Evolutionary conservation across 1,139 yeast genomes (phyloP).

Genomic region (Debaryomyces sp.): DNA sequence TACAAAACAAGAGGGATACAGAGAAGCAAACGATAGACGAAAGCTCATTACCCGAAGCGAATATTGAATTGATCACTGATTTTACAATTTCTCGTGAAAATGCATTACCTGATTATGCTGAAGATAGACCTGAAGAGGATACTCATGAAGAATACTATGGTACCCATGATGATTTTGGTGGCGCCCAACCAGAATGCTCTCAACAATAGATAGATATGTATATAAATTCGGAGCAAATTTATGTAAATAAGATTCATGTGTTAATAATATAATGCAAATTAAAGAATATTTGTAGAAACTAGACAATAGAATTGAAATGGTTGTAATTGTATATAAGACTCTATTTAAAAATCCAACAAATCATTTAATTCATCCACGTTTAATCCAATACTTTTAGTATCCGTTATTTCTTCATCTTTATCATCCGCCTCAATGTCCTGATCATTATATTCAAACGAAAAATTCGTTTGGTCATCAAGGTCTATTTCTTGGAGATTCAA

Average conservation of each 20-base stretch:
- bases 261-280: constrained; percentile 14
- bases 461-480: constrained; percentile 9
- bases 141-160: constrained; percentile 13
- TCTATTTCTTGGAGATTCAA: constrained; percentile 24
- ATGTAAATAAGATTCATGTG: constrained; percentile 17
- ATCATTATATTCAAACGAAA: constrained; percentile 19
- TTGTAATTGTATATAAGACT: neutral
- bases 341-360: constrained; percentile 34
- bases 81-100: constrained; percentile 33
- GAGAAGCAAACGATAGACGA: constrained; percentile 27
- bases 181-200: constrained; percentile 42
- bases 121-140: constrained; percentile 24
- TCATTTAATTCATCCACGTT: constrained; percentile 37
- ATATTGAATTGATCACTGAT: constrained; percentile 45
- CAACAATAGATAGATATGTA: constrained; percentile 32
- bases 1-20: constrained; percentile 25
- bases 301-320: constrained; percentile 10
- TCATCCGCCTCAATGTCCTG: constrained; percentile 13
- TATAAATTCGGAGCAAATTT: constrained; percentile 7
- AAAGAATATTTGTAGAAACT: constrained; percentile 7
- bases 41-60: constrained; percentile 36
- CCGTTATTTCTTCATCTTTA: constrained; percentile 8
- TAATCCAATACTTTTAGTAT: constrained; percentile 29
- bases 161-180: constrained; percentile 16
- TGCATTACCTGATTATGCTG: constrained; percentile 40